Percentiles rank a stretch among this genome's conserved stretches.
Conservation (phyloP, 169 alveolate genomes). For the Ichthyophthirius multifiliis region DNA sequence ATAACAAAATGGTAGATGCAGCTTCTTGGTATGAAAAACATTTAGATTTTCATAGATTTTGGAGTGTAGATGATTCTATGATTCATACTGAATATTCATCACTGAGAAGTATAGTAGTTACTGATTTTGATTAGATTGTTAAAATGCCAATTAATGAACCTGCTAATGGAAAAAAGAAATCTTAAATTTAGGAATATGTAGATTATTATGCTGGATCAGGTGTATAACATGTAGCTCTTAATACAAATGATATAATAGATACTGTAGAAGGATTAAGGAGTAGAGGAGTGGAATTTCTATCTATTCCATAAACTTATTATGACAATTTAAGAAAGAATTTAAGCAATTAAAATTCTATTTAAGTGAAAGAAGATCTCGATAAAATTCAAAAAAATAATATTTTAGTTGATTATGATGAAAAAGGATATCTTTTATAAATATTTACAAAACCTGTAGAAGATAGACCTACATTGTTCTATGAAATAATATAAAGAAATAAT, state of each 20-base stretch:
- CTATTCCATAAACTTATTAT: slow-evolving; percentile 76
- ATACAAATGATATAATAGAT: slow-evolving; percentile 56
- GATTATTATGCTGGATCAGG: slow-evolving; percentile 83
- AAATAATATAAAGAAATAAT: slow-evolving; percentile 73
- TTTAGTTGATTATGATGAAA: slow-evolving; percentile 78
- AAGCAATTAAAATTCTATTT: slow-evolving; percentile 34
- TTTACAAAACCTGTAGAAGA: slow-evolving; percentile 83
- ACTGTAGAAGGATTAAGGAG: slow-evolving; percentile 56
- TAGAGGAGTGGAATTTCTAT: slow-evolving; percentile 76
- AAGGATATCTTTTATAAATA: slow-evolving; percentile 75
- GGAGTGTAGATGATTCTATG: slow-evolving; percentile 79
- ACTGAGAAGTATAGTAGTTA: slow-evolving; percentile 72
- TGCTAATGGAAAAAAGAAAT: slow-evolving; percentile 75
- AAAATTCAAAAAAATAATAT: slow-evolving; percentile 53
- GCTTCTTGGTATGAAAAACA: slow-evolving; percentile 76
- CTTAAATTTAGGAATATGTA: slow-evolving; percentile 79
- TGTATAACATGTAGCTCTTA: slow-evolving; percentile 78
- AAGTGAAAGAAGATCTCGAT: slow-evolving; percentile 73
- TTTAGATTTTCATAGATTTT: slow-evolving; percentile 75
- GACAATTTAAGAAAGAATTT: slow-evolving; percentile 69
- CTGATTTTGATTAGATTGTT: slow-evolving; percentile 70
- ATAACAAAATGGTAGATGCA: slow-evolving; percentile 76
- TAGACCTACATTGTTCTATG: slow-evolving; percentile 83
- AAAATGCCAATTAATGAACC: slow-evolving; percentile 88
- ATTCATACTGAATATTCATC: slow-evolving; percentile 82